phyloP scores from a whole-genome alignment of 352 stramenopile species.

The Aphanomyces invadans region DNA sequence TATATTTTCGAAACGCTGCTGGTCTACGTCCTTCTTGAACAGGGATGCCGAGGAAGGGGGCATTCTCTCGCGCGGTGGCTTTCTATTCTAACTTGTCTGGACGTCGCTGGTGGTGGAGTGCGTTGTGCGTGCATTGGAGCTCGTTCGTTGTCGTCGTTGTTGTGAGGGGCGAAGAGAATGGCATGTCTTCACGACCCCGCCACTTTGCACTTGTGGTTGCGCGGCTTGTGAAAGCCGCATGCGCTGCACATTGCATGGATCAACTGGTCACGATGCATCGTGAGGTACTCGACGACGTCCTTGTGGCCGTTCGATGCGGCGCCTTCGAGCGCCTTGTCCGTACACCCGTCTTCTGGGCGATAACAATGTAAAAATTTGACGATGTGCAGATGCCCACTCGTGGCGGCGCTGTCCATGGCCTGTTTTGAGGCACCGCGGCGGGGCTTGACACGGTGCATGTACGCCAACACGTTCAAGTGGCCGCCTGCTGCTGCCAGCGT shows the following conservation, averaged over 20 bases:
- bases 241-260: neutral
- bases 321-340: constrained; percentile 17
- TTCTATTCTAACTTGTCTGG: too few species aligned
- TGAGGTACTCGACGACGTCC: constrained; percentile 27
- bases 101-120: too few species aligned
- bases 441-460: neutral
- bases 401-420: neutral
- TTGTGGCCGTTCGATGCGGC: constrained; percentile 28
- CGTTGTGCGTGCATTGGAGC: too few species aligned
- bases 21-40: too few species aligned
- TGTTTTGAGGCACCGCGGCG: neutral
- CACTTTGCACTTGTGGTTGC: neutral
- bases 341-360: constrained; percentile 22
- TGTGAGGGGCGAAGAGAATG: too few species aligned
- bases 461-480: neutral
- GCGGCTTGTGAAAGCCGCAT: neutral
- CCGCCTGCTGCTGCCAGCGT: neutral
- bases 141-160: too few species aligned
- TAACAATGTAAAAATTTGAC: constrained; percentile 27
- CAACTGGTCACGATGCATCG: neutral
- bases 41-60: too few species aligned
- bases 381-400: constrained; percentile 16
- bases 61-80: too few species aligned
- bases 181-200: too few species aligned
- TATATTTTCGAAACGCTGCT: too few species aligned